Conservation (phyloP, 495 filamentous ascomycete species). For the Trichoderma erinaceum region DNA sequence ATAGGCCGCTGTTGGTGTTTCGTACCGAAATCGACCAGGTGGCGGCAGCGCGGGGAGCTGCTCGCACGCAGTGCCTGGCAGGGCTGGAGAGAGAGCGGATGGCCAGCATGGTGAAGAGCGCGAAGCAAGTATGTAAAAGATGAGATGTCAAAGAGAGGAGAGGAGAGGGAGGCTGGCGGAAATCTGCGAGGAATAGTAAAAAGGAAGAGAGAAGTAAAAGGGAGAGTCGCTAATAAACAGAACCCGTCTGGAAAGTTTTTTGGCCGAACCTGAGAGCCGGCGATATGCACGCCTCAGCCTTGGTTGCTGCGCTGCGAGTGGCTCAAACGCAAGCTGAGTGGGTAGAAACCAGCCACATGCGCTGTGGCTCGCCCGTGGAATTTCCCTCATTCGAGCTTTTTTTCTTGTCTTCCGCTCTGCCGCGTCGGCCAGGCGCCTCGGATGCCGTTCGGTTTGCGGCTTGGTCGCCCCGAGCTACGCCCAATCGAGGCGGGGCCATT, state of each 20-base stretch:
- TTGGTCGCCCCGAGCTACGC: background rate
- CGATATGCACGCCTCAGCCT: conserved; percentile 13
- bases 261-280: conserved; percentile 9
- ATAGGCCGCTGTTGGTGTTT: conserved; percentile 34
- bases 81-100: conserved; percentile 47
- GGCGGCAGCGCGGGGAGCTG: conserved; percentile 40
- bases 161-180: background rate
- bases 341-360: background rate
- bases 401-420: background rate
- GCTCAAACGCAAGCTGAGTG: background rate
- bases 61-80: conserved; percentile 44
- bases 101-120: conserved; percentile 40
- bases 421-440: conserved; percentile 5
- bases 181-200: background rate
- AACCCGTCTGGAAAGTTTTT: background rate
- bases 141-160: background rate
- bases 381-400: background rate
- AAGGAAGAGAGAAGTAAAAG: background rate
- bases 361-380: background rate
- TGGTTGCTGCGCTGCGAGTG: conserved; percentile 13
- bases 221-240: background rate
- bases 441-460: conserved; percentile 10
- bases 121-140: background rate
- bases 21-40: conserved; percentile 37
- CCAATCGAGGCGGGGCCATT: background rate